phyloP scores from a whole-genome alignment of 129 eudicot species.

The Solidago caesia region DNA sequence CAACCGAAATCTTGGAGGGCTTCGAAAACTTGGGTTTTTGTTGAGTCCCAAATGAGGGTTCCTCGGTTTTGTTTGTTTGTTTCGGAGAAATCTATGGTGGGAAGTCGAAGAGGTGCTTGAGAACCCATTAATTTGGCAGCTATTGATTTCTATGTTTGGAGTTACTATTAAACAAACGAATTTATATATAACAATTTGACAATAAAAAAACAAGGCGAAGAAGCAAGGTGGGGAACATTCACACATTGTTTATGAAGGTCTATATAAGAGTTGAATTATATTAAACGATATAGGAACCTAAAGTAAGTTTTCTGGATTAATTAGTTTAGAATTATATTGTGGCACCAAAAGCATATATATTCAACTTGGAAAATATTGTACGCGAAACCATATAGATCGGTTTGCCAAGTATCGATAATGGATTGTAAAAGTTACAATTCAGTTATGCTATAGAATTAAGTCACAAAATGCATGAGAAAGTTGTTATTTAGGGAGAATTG shows the following conservation, averaged over 20 bases:
- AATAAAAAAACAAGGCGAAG: slow-evolving; percentile 25
- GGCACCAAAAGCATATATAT: no score
- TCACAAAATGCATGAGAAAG: no score
- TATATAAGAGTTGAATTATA: slow-evolving; percentile 20
- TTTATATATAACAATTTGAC: slow-evolving; percentile 1
- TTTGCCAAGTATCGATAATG: no score
- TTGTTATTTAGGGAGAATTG: no score
- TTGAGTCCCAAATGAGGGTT: slow-evolving; percentile 40
- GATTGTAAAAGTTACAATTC: no score
- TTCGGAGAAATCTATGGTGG: slow-evolving; percentile 48
- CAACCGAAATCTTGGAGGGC: slow-evolving; percentile 68
- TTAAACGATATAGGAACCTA: no score
- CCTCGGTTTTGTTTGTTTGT: slow-evolving; percentile 37
- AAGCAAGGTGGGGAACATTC: slow-evolving; percentile 27
- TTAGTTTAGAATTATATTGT: not conserved
- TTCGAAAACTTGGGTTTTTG: slow-evolving; percentile 45
- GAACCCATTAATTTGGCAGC: slow-evolving; percentile 41
- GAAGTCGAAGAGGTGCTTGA: slow-evolving; percentile 46
- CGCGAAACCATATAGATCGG: no score
- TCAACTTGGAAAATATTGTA: no score
- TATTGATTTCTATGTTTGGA: slow-evolving; percentile 21
- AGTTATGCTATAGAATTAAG: no score
- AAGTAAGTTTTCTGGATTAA: not conserved
- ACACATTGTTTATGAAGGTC: not conserved
- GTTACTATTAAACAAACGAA: not conserved